Base-by-base conservation (phyloP, 768 basidiomycete genomes). In the Tulasnella sp. region DNA sequence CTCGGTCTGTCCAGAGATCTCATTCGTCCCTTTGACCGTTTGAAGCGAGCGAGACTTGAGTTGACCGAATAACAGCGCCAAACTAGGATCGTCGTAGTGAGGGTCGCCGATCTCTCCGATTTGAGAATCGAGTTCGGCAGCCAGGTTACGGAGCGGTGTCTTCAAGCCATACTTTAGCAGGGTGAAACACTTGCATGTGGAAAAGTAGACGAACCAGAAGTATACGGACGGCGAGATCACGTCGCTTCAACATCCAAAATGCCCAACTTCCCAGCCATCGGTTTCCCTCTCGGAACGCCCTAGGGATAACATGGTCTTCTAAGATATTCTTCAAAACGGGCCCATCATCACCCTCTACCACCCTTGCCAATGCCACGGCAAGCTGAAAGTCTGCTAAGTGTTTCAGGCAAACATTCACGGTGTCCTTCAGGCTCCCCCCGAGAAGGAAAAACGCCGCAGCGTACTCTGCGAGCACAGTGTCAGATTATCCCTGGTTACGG, bases 371-470 rank as follows among this genome's bases (percentile, higher is more conserved):
- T 0, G 89, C 84, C 40, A 97, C 68, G 1, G 91, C 96, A 21
- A 99, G 75, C 63, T 94, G 91, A 65, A 93, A 85, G 68, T 99
- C 96, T 23, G 78, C 73, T 19, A 99, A 71, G 53, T 98, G 88
- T 62, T 79, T 85, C 25, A 96, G 66, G 67, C 91, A 93, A 17
- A 99, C 85, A 62, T 80, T 86, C 31, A 92, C 86, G 2, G 94
- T 93, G 62, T 98, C 96, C 68, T 85, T 87, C 34, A 94, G 70
- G 40, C 83, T 81, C 21, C 82, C 84, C 6, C 90, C 94, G 0
- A 99, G 78, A 39, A 99, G 74, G 73, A 99, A 99, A 71, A 99
- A 99, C 1, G 92, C 93, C 0, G 92, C 92, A n/a, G 96, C 93
- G 65, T 97, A 98, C 67, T 91, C 96, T 97, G 66, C 11, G 17